phyloP scores from a whole-genome alignment of 257 asterid species.

The Nemophila menziesii region DNA sequence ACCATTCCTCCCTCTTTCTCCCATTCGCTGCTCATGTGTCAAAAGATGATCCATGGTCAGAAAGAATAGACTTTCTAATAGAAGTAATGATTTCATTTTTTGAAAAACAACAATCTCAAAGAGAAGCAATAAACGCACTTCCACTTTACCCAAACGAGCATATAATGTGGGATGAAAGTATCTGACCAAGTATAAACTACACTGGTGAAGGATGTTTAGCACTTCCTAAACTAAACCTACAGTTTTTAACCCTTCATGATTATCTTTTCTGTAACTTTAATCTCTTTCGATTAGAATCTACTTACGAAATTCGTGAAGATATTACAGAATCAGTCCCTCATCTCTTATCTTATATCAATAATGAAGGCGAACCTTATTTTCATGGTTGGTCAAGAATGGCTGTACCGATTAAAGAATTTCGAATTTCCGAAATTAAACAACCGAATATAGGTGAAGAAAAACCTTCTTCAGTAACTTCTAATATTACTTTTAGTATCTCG shows the following conservation, averaged over 20 bases:
- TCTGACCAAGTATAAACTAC: conserved; percentile 95
- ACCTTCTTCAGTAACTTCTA: conserved; percentile 86
- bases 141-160: conserved; percentile 96
- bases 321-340: conserved; percentile 98
- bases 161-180: conserved; percentile 99
- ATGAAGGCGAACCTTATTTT: conserved; percentile 93
- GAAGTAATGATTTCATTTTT: conserved; percentile 91
- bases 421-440: conserved; percentile 68
- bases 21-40: no score
- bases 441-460: conserved; percentile 98
- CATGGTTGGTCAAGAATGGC: conserved; percentile 99
- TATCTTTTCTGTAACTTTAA: conserved; percentile 93
- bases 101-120: conserved; percentile 90
- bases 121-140: conserved; percentile 95
- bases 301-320: conserved; percentile 97
- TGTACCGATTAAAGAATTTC: conserved; percentile 79
- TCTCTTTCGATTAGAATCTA: conserved; percentile 98
- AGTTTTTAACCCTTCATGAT: conserved; percentile 92
- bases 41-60: conserved; percentile 79
- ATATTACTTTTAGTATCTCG: conserved; percentile 79
- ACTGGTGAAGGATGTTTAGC: conserved; percentile 99
- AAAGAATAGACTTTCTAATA: conserved; percentile 82
- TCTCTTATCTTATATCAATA: conserved; percentile 70
- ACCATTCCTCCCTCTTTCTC: no score
- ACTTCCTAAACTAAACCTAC: conserved; percentile 93